Conservation (phyloP, 2,329 filamentous ascomycete genomes). For the Alternaria viburni region DNA sequence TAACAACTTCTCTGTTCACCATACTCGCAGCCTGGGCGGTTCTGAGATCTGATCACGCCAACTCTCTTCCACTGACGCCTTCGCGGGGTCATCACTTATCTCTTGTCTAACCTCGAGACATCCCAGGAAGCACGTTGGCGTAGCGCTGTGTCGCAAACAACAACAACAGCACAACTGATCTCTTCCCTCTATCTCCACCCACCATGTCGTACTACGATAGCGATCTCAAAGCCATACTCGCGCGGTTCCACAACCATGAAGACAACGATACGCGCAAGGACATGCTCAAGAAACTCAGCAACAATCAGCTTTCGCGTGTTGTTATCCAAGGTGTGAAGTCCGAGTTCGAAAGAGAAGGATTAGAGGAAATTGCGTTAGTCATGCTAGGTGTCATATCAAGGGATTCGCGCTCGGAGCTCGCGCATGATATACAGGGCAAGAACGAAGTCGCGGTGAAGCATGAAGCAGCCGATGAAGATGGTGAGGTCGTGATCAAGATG, state of each 20-base stretch:
- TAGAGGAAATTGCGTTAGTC: neutral
- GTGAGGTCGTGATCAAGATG: neutral
- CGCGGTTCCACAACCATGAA: neutral
- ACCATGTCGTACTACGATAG: neutral
- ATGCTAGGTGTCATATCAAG: neutral
- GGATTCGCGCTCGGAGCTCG: neutral
- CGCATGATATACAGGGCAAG: neutral
- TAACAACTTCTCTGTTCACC: neutral
- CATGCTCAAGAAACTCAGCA: neutral
- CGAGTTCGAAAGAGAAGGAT: neutral
- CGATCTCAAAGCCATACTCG: neutral
- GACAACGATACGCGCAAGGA: neutral
- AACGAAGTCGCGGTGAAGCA: neutral
- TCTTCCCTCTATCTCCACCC: neutral
- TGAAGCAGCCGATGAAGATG: neutral
- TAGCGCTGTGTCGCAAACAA: neutral
- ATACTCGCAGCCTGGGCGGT: neutral
- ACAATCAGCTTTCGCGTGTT: neutral
- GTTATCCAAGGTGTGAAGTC: neutral
- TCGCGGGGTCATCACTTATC: neutral
- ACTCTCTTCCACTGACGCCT: accelerated
- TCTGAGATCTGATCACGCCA: neutral
- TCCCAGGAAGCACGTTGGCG: neutral
- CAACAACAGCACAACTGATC: neutral
- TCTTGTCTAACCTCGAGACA: neutral